These are phyloP conservation scores for Aspergillus pseudoterreus DNA, from an alignment of 2,329 filamentous ascomycete species.

Conservation along the genomic window DNA sequence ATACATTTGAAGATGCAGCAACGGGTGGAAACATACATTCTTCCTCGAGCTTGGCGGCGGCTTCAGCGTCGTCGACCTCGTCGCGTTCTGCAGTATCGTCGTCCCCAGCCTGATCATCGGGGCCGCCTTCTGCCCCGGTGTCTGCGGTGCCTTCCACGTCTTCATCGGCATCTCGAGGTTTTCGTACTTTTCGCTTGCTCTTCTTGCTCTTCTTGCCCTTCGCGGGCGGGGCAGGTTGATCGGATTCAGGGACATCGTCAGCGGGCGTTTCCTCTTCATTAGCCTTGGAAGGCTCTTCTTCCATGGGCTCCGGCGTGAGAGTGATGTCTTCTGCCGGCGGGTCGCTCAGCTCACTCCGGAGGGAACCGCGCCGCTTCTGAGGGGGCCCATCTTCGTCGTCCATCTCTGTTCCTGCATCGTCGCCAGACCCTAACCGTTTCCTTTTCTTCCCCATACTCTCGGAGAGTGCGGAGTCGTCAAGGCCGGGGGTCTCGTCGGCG, in stretches of 20 bases:
- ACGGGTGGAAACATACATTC: constrained; percentile 39
- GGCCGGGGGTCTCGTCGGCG: constrained; percentile 19
- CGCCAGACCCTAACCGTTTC: constrained; percentile 35
- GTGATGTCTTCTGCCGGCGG: constrained; percentile 30
- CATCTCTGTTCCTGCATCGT: constrained; percentile 33
- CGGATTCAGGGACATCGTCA: constrained; percentile 31
- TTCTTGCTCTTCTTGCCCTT: constrained; percentile 44
- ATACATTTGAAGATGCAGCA: background rate
- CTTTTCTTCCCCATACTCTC: constrained; percentile 38
- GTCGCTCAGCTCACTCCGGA: constrained; percentile 36
- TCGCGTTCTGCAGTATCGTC: constrained; percentile 44
- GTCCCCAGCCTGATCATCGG: constrained; percentile 49
- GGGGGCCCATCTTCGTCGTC: constrained; percentile 40
- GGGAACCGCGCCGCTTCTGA: constrained; percentile 40
- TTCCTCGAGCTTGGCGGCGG: constrained; percentile 49
- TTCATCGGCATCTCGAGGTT: constrained; percentile 36
- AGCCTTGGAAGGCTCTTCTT: constrained; percentile 29
- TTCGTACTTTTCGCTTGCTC: constrained; percentile 45
- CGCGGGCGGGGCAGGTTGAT: constrained; percentile 23
- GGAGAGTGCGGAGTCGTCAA: constrained; percentile 26
- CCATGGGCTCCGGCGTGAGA: constrained; percentile 33
- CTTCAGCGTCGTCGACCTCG: constrained; percentile 45
- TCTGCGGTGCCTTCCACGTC: constrained; percentile 38
- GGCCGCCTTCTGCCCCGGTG: constrained; percentile 41
- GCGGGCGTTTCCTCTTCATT: constrained; percentile 28